These are phyloP conservation scores for Immersiporthe knoxdaviesiana DNA, from an alignment of 2,329 filamentous ascomycete species.

Conservation along the genomic window DNA sequence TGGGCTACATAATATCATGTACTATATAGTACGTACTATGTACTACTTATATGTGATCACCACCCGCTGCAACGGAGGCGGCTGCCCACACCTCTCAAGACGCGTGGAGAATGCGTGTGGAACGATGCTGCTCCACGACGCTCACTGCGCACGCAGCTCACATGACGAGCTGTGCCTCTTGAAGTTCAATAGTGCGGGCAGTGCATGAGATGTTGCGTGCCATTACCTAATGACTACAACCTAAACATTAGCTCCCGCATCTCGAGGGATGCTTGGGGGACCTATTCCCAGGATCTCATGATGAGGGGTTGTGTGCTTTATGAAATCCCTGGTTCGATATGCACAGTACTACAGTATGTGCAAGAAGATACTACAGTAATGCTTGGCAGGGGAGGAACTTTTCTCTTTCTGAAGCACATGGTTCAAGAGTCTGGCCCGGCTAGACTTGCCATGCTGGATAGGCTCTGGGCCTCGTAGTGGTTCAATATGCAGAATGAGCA, in stretches of 20 bases:
- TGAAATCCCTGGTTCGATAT: background rate
- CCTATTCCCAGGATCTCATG: background rate
- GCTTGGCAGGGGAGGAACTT: background rate
- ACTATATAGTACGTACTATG: background rate
- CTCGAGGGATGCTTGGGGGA: background rate
- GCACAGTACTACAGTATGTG: background rate
- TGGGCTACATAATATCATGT: conserved; percentile 3
- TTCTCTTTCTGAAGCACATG: background rate
- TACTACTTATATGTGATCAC: background rate
- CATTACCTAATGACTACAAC: conserved; percentile 20
- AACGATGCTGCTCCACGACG: conserved; percentile 2
- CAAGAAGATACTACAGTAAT: background rate
- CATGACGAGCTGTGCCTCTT: conserved; percentile 4
- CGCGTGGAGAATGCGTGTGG: background rate
- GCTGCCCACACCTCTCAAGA: background rate
- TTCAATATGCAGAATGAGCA: background rate
- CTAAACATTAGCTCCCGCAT: conserved; percentile 12
- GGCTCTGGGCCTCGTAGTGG: background rate
- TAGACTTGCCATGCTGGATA: background rate
- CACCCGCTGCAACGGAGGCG: background rate
- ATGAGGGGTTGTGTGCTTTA: background rate
- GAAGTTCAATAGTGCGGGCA: conserved; percentile 5
- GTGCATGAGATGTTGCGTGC: conserved; percentile 3
- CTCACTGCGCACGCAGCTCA: conserved; percentile 4
- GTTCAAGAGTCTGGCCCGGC: background rate